Conservation (phyloP, 805 yeast genomes). For the Saccharomycopsis fibuligera region DNA sequence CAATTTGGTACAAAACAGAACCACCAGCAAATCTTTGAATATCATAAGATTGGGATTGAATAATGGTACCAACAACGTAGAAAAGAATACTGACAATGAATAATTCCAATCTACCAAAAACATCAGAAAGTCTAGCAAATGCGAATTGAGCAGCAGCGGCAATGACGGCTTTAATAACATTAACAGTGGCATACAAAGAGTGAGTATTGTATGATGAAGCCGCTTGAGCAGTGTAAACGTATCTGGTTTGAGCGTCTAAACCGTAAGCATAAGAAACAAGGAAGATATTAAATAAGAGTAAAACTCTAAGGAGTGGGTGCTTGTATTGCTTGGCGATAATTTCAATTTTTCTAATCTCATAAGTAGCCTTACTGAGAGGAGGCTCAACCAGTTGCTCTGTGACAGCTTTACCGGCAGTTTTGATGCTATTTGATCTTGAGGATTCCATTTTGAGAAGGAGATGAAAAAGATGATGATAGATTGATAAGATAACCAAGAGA, state of each 20-base stretch:
- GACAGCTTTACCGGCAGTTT: too few species aligned
- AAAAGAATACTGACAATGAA: slow-evolving; percentile 39
- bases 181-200: slow-evolving; percentile 45
- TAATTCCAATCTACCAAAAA: slow-evolving; percentile 49
- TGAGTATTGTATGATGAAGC: slow-evolving; percentile 43
- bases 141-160: slow-evolving; percentile 54
- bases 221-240: slow-evolving; percentile 40
- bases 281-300: slow-evolving; percentile 44
- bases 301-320: slow-evolving; percentile 29
- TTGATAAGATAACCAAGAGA: too few species aligned
- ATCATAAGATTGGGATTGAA: slow-evolving; percentile 49
- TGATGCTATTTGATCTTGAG: too few species aligned
- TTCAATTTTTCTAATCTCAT: slow-evolving; percentile 46
- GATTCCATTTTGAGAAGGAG: too few species aligned
- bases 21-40: slow-evolving; percentile 52
- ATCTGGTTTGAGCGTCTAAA: slow-evolving; percentile 45
- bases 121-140: slow-evolving; percentile 50
- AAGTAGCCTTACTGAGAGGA: too few species aligned
- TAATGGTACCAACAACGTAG: slow-evolving; percentile 50
- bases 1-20: slow-evolving; percentile 37
- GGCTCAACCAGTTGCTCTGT: too few species aligned
- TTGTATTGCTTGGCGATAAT: slow-evolving; percentile 45
- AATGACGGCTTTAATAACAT: slow-evolving; percentile 44
- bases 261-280: slow-evolving; percentile 53
- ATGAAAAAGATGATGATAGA: too few species aligned